Percentiles rank a stretch among this genome's conserved stretches.
These are phyloP conservation scores for Acanthamoeba royreba DNA, from an alignment of 208 protist genomes.

Conservation along the genomic window DNA sequence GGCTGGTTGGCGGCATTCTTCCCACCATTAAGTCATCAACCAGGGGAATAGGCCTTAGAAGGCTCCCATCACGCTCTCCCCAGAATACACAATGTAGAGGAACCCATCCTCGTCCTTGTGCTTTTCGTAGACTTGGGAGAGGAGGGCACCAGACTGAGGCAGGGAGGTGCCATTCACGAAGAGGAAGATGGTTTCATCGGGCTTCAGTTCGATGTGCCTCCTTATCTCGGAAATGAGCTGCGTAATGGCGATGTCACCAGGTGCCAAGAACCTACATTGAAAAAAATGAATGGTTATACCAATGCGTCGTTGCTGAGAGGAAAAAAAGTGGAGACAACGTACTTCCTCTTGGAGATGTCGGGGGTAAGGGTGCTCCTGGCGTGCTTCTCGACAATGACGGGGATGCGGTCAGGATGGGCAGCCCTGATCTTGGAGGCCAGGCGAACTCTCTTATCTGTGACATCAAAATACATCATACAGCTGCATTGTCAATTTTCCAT, in stretches of 20 bases:
- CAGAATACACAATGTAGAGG: conserved; percentile 42
- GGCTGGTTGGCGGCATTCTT: neutral
- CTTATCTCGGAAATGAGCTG: conserved; percentile 9
- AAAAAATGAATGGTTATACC: neutral
- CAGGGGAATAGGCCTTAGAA: neutral
- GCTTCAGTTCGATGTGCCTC: conserved; percentile 62
- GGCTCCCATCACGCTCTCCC: conserved; percentile 9
- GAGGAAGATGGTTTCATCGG: conserved; percentile 75
- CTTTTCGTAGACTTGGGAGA: conserved; percentile 40
- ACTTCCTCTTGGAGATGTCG: conserved; percentile 79
- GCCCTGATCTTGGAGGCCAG: neutral
- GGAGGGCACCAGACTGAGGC: conserved; percentile 68
- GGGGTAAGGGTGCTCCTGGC: conserved; percentile 76
- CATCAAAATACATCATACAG: too few species aligned
- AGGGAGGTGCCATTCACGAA: conserved; percentile 75
- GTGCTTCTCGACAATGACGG: conserved; percentile 54
- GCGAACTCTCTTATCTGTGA: neutral
- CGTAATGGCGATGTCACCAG: neutral
- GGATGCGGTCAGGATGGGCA: neutral
- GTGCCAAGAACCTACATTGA: neutral
- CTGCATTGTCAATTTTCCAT: too few species aligned
- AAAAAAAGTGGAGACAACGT: conserved; percentile 70
- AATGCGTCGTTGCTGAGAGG: conserved; percentile 65
- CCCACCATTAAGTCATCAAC: neutral
- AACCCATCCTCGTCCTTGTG: conserved; percentile 51